Conservation (phyloP, 1,284 basidiomycete species). For the Puccinia polysora region DNA sequence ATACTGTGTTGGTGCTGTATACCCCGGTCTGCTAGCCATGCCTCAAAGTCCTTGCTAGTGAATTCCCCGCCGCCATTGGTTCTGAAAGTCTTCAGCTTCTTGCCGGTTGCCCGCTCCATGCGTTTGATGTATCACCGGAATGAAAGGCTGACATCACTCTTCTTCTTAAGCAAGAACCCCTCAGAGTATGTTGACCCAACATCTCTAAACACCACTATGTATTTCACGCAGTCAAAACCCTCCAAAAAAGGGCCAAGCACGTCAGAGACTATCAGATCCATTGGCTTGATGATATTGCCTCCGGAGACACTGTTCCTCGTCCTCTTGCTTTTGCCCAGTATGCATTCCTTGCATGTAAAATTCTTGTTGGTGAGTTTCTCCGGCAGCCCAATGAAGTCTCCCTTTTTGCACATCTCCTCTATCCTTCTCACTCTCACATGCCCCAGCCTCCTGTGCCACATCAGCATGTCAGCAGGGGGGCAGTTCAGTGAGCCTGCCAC, state of each 20-base stretch:
- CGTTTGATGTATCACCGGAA: background rate
- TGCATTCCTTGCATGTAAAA: background rate
- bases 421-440: background rate
- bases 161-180: background rate
- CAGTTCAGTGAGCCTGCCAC: background rate
- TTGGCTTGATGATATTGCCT: background rate
- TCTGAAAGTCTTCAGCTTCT: background rate
- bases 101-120: background rate
- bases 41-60: background rate
- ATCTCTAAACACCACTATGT: background rate
- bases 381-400: background rate
- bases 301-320: background rate
- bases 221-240: background rate
- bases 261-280: slow-evolving; percentile 5
- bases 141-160: background rate
- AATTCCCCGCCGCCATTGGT: slow-evolving; percentile 1
- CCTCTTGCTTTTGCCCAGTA: background rate
- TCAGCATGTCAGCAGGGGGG: background rate
- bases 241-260: slow-evolving; percentile 3
- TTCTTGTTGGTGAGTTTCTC: background rate
- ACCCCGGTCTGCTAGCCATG: background rate
- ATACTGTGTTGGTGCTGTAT: background rate
- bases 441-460: background rate
- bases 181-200: background rate
- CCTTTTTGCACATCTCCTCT: background rate